Base-by-base conservation (phyloP, 1,284 basidiomycete species). In the Tilletia setariae region DNA sequence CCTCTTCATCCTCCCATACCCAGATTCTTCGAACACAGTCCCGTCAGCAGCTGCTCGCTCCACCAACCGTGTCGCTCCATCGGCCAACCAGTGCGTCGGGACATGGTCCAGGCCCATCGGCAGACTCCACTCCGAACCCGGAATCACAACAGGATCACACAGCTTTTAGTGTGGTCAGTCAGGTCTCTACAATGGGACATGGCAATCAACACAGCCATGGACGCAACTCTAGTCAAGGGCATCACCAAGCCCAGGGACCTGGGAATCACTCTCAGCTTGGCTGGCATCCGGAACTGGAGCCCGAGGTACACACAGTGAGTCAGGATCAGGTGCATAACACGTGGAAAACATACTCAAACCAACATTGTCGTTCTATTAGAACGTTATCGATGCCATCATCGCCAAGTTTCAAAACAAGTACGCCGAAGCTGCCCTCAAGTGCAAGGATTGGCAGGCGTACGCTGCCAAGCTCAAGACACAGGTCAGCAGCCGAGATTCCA, bases 381-480 rank as follows among this genome's bases (percentile, higher is more conserved):
- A 51, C 71, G 75, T 35, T 65, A 64, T 77, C 59, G 76, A 76
- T 30, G 69, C 77, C 8, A 70, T 79, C 13, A 72, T 76, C 32
- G 71, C 72, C 21, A 76, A 74, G 9, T 79, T 76, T 62, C 68
- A 70, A 0, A 73, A 73, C 53, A 76, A 78, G 61, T 76, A 74
- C 67, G 72, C 74, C 63, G 74, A 76, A 67, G 70, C 75, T 2
- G 72, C 74, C 13, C 68, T 67, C 69, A 79, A 79, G 64, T 78
- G 77, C 73, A 76, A 74, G 44, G 71, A 70, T n/a, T 79, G 78
- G 78, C 76, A 79, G 63, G 69, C 65, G 46, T 79, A 75, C 51
- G 73, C 77, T 1, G 73, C 76, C 19, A 78, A 76, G 69, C 72
- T 79, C 23, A 68, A 70, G 28, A 76, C 77, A 7, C 74, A 53